Conservation (phyloP, 352 stramenopile genomes). For the Plasmopara halstedii region DNA sequence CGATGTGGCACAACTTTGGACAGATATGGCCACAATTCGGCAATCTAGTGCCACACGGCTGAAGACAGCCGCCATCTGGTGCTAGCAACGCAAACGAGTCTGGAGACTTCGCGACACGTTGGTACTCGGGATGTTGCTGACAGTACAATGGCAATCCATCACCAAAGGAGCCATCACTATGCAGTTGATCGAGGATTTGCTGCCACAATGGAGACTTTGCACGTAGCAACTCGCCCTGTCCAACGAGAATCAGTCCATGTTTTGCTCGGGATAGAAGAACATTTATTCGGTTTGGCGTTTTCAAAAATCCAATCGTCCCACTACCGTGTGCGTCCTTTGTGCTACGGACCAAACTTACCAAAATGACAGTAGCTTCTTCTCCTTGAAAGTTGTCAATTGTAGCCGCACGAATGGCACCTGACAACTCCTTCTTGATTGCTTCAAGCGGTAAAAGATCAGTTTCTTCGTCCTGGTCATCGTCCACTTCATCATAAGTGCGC, state of each 20-base stretch:
- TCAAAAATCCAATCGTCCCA: conserved; percentile 67
- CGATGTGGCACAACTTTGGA: conserved; percentile 52
- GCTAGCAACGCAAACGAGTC: conserved; percentile 35
- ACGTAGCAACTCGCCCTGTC: conserved; percentile 30
- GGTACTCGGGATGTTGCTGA: conserved; percentile 26
- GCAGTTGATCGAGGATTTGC: conserved; percentile 49
- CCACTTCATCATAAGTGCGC: conserved; percentile 28
- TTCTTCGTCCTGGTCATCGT: conserved; percentile 19
- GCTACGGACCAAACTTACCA: conserved; percentile 60
- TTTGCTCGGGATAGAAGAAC: conserved; percentile 58
- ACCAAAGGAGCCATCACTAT: conserved; percentile 31
- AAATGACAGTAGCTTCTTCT: conserved; percentile 61
- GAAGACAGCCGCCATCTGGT: conserved; percentile 68
- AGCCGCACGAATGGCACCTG: conserved; percentile 30
- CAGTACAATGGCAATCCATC: conserved; percentile 36
- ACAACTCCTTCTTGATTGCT: conserved; percentile 23
- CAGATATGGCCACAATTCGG: conserved; percentile 39
- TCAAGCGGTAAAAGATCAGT: conserved; percentile 3
- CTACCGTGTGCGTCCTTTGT: conserved; percentile 24
- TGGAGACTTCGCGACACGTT: conserved; percentile 10
- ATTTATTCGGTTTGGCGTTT: conserved; percentile 59
- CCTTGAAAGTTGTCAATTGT: conserved; percentile 77
- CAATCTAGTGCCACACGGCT: conserved; percentile 43
- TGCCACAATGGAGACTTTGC: conserved; percentile 39
- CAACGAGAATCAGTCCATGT: conserved; percentile 51